A percentile compares a stretch with the other conserved stretches of the same genome.
These are phyloP conservation scores for Guadua angustifolia DNA, from an alignment of 176 grass and related monocot species.

Conservation along the genomic window DNA sequence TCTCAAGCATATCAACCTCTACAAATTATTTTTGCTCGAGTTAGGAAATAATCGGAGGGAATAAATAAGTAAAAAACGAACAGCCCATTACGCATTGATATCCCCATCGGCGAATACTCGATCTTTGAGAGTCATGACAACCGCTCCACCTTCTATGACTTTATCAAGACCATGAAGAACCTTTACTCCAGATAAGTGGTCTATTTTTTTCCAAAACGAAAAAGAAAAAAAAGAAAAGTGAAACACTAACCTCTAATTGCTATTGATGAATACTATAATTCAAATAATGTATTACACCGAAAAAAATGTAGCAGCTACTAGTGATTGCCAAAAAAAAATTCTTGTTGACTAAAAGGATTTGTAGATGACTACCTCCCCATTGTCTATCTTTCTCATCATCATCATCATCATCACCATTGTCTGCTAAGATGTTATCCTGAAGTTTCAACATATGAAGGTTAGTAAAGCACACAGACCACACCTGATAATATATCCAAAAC, in stretches of 20 bases:
- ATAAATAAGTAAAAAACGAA: too few species aligned
- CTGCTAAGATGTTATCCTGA: slow-evolving; percentile 88
- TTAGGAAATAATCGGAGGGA: too few species aligned
- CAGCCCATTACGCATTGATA: too few species aligned
- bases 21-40: too few species aligned
- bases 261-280: not conserved
- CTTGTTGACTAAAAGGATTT: not conserved
- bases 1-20: too few species aligned
- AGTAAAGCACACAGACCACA: slow-evolving; percentile 2
- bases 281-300: not conserved
- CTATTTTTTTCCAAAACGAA: slow-evolving; percentile 43
- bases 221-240: not conserved
- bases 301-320: not conserved
- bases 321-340: slow-evolving; percentile 1
- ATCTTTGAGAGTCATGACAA: too few species aligned
- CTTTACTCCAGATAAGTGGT: slow-evolving; percentile 90
- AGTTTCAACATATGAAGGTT: slow-evolving; percentile 35
- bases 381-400: slow-evolving; percentile 52
- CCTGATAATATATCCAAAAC: too few species aligned
- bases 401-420: slow-evolving; percentile 55
- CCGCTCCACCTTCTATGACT: too few species aligned
- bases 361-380: slow-evolving; percentile 48
- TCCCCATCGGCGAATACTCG: too few species aligned
- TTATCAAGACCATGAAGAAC: slow-evolving; percentile 97
- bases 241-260: slow-evolving; percentile 32